Evolutionary conservation across 2,329 filamentous ascomycete genomes (phyloP), one percentile per base, ranked within the genome.

Genomic region (Tolypocladium tropicale): DNA sequence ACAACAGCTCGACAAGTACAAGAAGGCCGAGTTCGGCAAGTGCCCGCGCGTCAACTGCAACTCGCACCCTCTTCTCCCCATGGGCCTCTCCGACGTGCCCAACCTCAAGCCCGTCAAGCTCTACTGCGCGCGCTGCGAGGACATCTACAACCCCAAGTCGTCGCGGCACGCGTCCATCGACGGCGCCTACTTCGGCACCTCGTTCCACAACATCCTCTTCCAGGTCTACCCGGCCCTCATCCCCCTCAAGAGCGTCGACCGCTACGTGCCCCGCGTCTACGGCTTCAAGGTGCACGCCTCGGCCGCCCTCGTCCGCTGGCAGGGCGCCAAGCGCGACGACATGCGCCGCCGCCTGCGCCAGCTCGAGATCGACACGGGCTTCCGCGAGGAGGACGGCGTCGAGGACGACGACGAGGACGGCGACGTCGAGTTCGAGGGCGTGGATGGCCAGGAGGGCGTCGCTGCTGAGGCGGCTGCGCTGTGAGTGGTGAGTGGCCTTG

Each of bases 131-230:
- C 90, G 91, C 65, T 99, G 94, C 78, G 94, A 99, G 78, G 94
- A 99, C 71, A 88, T 95, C 58, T 99, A 99, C 80, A 97, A 97
- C 74, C 94, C 94, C 49, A 99, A 99, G 73, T 97, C 94, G 4
- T 93, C 90, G 23, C 90, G 94, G 32, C 94, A 99, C 74, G 91
- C 92, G 53, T 83, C 88, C 57, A 96, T 99, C 67, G 94, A 99
- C 70, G 94, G 94, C 60, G 94, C 94, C 61, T 99, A 97, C 79
- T 99, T 99, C 64, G 94, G 94, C 64, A 92, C 93, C 52, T 95
- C 90, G 3, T 99, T 99, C 79, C 93, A 96, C 79, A 96, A 96
- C 75, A 96, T 99, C 73, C 84, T 99, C 60, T 97, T 99, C 78
- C 94, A 99, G 72, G 94, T 99, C 55, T 97, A 97, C 70, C 93